Evolutionary conservation across 345 rosid genomes (phyloP).

Genomic region (Populus pruinosa): DNA sequence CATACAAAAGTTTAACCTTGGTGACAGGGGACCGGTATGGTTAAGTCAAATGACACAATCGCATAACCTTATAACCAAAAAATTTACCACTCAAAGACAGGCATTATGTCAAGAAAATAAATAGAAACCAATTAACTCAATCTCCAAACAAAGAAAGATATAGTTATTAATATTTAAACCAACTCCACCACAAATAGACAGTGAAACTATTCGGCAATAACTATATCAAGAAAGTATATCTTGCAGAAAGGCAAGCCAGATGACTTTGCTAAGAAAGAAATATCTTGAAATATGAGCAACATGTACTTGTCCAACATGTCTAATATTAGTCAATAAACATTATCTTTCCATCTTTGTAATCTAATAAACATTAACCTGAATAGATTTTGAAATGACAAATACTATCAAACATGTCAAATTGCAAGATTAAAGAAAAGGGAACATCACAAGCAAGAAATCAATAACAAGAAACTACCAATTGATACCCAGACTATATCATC

Average conservation of each 20-base stretch:
- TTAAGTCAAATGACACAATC: not conserved
- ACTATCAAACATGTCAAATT: not conserved
- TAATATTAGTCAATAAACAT: not conserved
- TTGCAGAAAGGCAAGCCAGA: not conserved
- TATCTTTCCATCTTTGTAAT: conserved; percentile 1
- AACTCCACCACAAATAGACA: not conserved
- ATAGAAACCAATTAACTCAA: not conserved
- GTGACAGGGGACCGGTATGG: not conserved
- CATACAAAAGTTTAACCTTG: not conserved
- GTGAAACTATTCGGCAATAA: not conserved
- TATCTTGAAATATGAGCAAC: not conserved
- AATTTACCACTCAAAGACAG: not conserved
- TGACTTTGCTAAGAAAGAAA: not conserved
- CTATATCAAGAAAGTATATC: not conserved
- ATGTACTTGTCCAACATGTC: not conserved
- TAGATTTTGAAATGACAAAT: not conserved
- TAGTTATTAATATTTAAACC: not conserved
- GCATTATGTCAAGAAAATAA: not conserved
- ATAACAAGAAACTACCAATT: not conserved
- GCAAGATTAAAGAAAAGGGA: not conserved
- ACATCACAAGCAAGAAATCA: not conserved
- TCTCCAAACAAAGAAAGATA: not conserved
- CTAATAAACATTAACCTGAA: not conserved
- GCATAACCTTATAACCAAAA: not conserved
- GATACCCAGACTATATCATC: not conserved